These are phyloP conservation scores for Macrocybe gigantea DNA, from an alignment of 768 basidiomycete genomes.

Conservation along the genomic window DNA sequence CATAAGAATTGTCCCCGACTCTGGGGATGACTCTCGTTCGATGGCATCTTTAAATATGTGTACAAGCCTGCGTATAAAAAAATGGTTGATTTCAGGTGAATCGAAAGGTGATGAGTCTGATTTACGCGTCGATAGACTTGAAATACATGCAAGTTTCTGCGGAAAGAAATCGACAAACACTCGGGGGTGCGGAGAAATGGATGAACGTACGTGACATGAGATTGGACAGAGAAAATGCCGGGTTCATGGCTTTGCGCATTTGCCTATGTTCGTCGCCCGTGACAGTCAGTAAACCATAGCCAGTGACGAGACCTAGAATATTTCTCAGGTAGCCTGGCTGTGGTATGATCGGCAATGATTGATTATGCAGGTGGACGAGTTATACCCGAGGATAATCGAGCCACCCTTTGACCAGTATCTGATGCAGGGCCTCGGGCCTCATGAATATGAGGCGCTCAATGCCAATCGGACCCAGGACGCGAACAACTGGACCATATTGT, in stretches of 20 bases:
- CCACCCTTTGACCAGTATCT: conserved; percentile 39
- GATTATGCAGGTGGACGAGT: background rate
- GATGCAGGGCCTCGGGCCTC: conserved; percentile 35
- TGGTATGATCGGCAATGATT: background rate
- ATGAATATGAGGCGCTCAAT: conserved; percentile 40
- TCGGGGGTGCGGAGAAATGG: background rate
- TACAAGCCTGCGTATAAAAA: conserved; percentile 22
- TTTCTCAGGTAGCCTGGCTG: conserved; percentile 40
- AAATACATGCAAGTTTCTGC: conserved; percentile 43
- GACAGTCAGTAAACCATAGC: conserved; percentile 42
- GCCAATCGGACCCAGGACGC: conserved; percentile 39
- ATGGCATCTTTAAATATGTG: conserved; percentile 29
- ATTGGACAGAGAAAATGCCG: conserved; percentile 43
- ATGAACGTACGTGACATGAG: conserved; percentile 27
- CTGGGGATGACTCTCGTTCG: conserved; percentile 13
- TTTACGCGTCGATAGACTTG: conserved; percentile 36
- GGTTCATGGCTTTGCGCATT: conserved; percentile 47
- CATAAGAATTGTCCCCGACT: conserved; percentile 22
- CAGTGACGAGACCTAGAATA: conserved; percentile 34
- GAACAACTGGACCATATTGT: conserved; percentile 36
- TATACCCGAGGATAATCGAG: conserved; percentile 38
- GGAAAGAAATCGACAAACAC: background rate
- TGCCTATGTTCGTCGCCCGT: conserved; percentile 43
- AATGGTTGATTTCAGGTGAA: background rate
- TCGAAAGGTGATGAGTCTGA: conserved; percentile 2